phyloP scores from a whole-genome alignment of 768 basidiomycete genomes.

The Fomitopsis serialis region DNA sequence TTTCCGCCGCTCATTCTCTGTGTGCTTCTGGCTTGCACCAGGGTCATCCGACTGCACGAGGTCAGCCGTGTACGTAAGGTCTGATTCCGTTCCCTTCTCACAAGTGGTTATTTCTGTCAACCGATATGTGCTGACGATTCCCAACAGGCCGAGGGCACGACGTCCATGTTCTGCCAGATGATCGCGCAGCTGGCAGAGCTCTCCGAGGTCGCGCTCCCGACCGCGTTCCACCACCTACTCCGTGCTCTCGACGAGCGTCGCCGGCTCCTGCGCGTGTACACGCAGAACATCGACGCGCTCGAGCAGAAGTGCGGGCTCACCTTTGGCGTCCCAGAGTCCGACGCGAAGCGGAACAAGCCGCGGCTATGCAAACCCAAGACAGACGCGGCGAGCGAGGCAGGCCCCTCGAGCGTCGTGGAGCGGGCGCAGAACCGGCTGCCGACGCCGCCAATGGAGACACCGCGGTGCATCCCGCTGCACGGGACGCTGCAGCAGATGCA shows the following conservation, averaged over 20 bases:
- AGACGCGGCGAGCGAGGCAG: slow-evolving; percentile 8
- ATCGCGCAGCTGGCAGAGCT: slow-evolving; percentile 76
- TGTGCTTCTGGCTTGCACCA: no score
- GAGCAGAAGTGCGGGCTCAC: slow-evolving; percentile 84
- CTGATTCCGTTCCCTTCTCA: neutral
- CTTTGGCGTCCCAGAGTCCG: slow-evolving; percentile 75
- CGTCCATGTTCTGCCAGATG: slow-evolving; percentile 82
- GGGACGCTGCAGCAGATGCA: slow-evolving; percentile 77
- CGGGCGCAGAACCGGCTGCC: slow-evolving; percentile 30
- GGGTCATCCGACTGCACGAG: no score
- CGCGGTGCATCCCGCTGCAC: slow-evolving; percentile 86
- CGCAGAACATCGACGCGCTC: slow-evolving; percentile 90
- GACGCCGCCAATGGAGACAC: slow-evolving; percentile 52
- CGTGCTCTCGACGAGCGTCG: slow-evolving; percentile 71
- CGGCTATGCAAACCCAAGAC: slow-evolving; percentile 35
- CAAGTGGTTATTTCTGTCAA: neutral
- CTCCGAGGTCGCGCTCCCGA: slow-evolving; percentile 68
- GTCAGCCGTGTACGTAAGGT: neutral
- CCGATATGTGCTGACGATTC: slow-evolving; percentile 1
- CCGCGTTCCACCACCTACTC: slow-evolving; percentile 74
- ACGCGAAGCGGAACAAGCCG: slow-evolving; percentile 48
- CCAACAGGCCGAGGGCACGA: slow-evolving; percentile 64
- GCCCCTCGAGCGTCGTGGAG: slow-evolving; percentile 13
- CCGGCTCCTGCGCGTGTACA: slow-evolving; percentile 79
- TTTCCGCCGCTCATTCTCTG: no score